A percentile compares a stretch with the other conserved stretches of the same genome.
Evolutionary conservation across 1,284 basidiomycete species (phyloP).

Genomic region (Malassezia vespertilionis): DNA sequence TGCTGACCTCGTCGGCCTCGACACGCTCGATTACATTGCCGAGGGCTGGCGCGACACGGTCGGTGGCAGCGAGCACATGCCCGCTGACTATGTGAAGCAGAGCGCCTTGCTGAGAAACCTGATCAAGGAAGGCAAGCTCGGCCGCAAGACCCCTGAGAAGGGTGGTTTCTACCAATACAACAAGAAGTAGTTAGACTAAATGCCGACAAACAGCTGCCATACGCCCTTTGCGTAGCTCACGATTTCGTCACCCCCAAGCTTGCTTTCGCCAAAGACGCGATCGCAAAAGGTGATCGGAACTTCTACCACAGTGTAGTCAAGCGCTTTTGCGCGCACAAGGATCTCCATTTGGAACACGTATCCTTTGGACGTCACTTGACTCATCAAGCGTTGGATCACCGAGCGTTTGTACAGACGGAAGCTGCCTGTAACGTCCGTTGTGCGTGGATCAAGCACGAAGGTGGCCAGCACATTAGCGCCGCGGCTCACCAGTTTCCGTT

Average conservation of each 20-base stretch:
- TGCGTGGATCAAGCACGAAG: slow-evolving; percentile 28
- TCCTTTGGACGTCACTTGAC: slow-evolving; percentile 68
- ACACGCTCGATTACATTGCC: slow-evolving; percentile 51
- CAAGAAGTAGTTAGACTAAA: slow-evolving; percentile 7
- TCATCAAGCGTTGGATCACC: slow-evolving; percentile 69
- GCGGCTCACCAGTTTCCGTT: slow-evolving; percentile 31
- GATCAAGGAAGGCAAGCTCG: slow-evolving; percentile 53
- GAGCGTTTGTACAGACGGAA: slow-evolving; percentile 59
- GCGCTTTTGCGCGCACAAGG: slow-evolving; percentile 72
- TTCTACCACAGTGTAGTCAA: slow-evolving; percentile 74
- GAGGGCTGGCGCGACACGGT: slow-evolving; percentile 53
- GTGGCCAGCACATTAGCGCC: slow-evolving; percentile 29
- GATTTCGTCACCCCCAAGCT: slow-evolving; percentile 75
- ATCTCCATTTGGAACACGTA: slow-evolving; percentile 98
- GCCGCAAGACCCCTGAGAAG: slow-evolving; percentile 52
- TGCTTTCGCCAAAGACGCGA: slow-evolving; percentile 80
- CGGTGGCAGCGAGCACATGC: slow-evolving; percentile 48
- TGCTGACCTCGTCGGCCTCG: slow-evolving; percentile 54
- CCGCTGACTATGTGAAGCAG: slow-evolving; percentile 50
- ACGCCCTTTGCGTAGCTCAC: slow-evolving; percentile 80
- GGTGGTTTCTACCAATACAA: slow-evolving; percentile 50
- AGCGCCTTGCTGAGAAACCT: slow-evolving; percentile 51
- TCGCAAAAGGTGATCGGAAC: slow-evolving; percentile 88
- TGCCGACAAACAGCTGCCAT: slow-evolving; percentile 57
- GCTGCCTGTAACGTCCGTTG: slow-evolving; percentile 33